These are phyloP conservation scores for Anethum foeniculum DNA, from an alignment of 140 eudicot species.

Conservation along the genomic window DNA sequence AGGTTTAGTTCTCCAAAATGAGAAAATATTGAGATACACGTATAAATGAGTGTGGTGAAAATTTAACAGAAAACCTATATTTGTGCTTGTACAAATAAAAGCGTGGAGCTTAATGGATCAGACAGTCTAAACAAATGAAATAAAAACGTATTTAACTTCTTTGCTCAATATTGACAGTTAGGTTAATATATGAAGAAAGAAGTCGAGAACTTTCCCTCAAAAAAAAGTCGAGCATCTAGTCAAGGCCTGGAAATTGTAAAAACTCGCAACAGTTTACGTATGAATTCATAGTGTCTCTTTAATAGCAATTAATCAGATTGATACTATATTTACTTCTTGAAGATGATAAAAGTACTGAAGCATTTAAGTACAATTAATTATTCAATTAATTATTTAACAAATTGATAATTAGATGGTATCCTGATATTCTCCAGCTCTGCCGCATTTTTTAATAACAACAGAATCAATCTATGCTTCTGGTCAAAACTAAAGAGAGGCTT, in stretches of 20 bases:
- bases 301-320: not conserved
- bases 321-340: not conserved
- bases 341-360: not conserved
- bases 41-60: not conserved
- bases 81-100: not conserved
- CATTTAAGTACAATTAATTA: not conserved
- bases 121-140: not conserved
- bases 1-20: conserved; percentile 27
- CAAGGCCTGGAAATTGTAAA: not conserved
- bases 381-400: not conserved
- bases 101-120: not conserved
- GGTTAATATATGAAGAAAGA: not conserved
- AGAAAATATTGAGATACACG: conserved; percentile 13
- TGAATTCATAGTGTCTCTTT: not conserved
- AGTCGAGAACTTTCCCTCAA: too few species aligned
- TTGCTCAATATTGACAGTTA: not conserved
- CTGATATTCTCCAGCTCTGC: not conserved
- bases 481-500: not conserved
- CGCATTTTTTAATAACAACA: not conserved
- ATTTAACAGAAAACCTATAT: not conserved
- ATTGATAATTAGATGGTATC: not conserved
- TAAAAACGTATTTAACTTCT: not conserved
- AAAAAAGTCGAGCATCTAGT: not conserved
- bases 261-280: not conserved
- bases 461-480: not conserved